phyloP scores from a whole-genome alignment of 2,329 filamentous ascomycete species.

The Stachybotrys chlorohalonatus region DNA sequence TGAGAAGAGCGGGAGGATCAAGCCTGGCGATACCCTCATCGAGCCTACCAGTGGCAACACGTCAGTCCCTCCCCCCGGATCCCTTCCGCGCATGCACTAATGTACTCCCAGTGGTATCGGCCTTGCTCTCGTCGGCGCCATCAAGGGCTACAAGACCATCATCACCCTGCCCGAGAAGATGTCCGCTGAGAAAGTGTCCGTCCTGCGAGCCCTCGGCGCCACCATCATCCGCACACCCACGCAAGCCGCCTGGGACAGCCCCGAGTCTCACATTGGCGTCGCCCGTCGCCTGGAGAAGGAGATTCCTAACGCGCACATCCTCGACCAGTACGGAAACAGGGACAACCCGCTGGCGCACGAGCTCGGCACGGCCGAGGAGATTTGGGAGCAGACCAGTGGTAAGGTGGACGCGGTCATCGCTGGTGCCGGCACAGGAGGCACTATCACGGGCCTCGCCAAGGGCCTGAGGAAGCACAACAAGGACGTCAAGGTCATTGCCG shows the following conservation, averaged over 20 bases:
- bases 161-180: conserved; percentile 99
- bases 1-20: conserved; percentile 84
- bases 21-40: conserved; percentile 93
- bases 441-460: conserved; percentile 79
- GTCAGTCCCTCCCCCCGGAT: conserved; percentile 20
- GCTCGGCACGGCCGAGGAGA: conserved; percentile 88
- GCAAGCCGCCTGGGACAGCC: conserved; percentile 86
- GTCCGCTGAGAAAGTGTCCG: conserved; percentile 95
- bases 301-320: conserved; percentile 91
- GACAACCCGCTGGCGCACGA: conserved; percentile 95
- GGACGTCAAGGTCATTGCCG: conserved; percentile 80
- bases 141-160: conserved; percentile 97
- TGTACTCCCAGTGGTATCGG: conserved; percentile 60
- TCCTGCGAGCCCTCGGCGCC: conserved; percentile 84
- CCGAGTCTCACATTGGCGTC: conserved; percentile 95
- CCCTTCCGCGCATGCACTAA: conserved; percentile 13
- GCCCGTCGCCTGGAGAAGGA: conserved; percentile 86
- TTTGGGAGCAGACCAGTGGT: conserved; percentile 84
- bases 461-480: conserved; percentile 83
- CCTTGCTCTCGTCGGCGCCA: conserved; percentile 82
- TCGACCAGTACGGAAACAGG: conserved; percentile 88
- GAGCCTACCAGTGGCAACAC: conserved; percentile 98
- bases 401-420: conserved; percentile 77
- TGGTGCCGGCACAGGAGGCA: conserved; percentile 90
- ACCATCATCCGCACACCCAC: conserved; percentile 98